Conservation (phyloP, 2,329 filamentous ascomycete species). For the Nigrograna mackinnonii region DNA sequence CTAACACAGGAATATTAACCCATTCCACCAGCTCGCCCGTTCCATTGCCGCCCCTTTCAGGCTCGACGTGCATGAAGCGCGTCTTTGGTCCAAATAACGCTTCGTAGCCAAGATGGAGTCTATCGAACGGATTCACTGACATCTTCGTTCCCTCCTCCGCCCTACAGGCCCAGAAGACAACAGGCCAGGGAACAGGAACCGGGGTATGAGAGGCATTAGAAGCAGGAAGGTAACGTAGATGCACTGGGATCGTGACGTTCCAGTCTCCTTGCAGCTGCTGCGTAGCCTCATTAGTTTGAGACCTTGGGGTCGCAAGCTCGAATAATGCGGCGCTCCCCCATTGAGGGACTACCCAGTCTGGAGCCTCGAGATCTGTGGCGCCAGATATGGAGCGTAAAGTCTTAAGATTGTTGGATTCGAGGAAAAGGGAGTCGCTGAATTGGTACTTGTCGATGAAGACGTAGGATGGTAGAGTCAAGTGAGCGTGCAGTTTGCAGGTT, state of each 20-base stretch:
- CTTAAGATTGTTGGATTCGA: conserved; percentile 77
- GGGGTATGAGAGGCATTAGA: conserved; percentile 31
- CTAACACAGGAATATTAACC: conserved; percentile 48
- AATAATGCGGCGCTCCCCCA: conserved; percentile 84
- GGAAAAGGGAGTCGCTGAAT: conserved; percentile 74
- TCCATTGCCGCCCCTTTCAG: conserved; percentile 5
- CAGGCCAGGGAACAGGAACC: conserved; percentile 74
- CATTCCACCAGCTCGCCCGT: conserved; percentile 26
- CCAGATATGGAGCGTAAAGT: conserved; percentile 70
- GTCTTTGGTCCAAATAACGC: conserved; percentile 75
- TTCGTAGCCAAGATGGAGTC: conserved; percentile 84
- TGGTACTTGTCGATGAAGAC: conserved; percentile 91
- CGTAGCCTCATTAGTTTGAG: conserved; percentile 6
- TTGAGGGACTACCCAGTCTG: conserved; percentile 72
- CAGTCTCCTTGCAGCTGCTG: conserved; percentile 48
- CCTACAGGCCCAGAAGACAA: conserved; percentile 88
- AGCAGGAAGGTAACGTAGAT: conserved; percentile 75
- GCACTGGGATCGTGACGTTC: conserved; percentile 76
- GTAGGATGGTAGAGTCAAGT: conserved; percentile 78
- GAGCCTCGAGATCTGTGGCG: conserved; percentile 88
- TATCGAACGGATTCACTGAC: conserved; percentile 80
- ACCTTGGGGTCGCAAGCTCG: conserved; percentile 65
- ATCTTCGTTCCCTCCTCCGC: conserved; percentile 70
- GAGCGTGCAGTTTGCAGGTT: conserved; percentile 73
- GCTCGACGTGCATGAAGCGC: conserved; percentile 73